phyloP scores from a whole-genome alignment of 2,329 filamentous ascomycete species.

The Kalaharituber pfeilii region DNA sequence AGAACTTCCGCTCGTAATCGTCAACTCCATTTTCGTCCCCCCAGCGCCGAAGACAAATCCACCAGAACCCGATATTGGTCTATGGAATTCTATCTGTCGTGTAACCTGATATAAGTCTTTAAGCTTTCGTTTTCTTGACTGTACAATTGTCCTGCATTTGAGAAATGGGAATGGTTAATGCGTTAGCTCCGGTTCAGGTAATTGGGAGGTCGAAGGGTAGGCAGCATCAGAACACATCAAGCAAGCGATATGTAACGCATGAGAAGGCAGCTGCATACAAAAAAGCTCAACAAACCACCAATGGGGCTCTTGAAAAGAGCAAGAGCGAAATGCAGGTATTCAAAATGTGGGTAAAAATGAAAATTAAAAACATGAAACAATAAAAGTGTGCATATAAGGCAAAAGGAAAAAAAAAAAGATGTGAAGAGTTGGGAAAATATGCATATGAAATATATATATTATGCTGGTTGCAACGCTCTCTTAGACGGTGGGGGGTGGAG shows the following conservation, averaged over 20 bases:
- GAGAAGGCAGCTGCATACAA: no score
- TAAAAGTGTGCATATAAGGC: neutral
- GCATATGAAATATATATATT: neutral
- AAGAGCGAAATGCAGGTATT: no score
- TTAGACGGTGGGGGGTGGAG: neutral
- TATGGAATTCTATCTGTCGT: slow-evolving; percentile 41
- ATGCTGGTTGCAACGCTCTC: neutral
- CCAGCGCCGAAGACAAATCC: slow-evolving; percentile 5
- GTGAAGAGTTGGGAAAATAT: neutral
- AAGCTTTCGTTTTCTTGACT: slow-evolving; percentile 78
- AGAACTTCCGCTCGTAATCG: slow-evolving; percentile 26
- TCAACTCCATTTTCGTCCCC: slow-evolving; percentile 20
- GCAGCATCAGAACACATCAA: no score
- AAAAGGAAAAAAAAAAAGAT: neutral
- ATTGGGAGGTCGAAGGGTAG: no score
- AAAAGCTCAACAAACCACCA: neutral
- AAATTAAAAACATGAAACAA: neutral
- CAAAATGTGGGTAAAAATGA: neutral
- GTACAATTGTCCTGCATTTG: slow-evolving; percentile 47
- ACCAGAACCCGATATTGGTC: slow-evolving; percentile 41
- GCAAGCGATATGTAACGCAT: neutral
- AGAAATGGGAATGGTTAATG: slow-evolving; percentile 29
- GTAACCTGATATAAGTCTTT: slow-evolving; percentile 69
- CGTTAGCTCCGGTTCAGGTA: no score
- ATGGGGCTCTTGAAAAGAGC: neutral